A percentile compares a stretch with the other conserved stretches of the same genome.
These are phyloP conservation scores for Aspergillus spinulosporus DNA, from an alignment of 2,329 filamentous ascomycete genomes.

Conservation along the genomic window DNA sequence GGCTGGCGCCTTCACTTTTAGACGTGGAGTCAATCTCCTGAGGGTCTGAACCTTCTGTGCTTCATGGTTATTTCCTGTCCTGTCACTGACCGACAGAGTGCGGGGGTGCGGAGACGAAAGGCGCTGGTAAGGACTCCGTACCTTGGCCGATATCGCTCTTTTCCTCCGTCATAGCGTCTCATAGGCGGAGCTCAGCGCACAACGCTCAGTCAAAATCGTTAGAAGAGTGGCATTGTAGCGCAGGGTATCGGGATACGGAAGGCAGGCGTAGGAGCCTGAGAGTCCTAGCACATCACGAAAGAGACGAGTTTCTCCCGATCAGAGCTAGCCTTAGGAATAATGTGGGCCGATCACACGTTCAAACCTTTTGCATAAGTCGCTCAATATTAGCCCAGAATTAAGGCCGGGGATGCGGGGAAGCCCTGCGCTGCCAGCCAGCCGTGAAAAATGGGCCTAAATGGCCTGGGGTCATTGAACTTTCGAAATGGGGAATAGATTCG, in stretches of 20 bases:
- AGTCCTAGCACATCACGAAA: conserved; percentile 11
- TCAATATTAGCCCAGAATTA: conserved; percentile 5
- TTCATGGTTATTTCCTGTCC: conserved; percentile 1
- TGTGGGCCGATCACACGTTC: conserved; percentile 14
- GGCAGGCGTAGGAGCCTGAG: not conserved
- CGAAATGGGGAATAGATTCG: not conserved
- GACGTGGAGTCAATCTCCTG: conserved; percentile 19
- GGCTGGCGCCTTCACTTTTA: conserved; percentile 14
- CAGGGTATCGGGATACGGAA: not conserved
- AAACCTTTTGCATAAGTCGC: conserved; percentile 5
- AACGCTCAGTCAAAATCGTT: conserved; percentile 3
- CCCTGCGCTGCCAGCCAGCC: not conserved
- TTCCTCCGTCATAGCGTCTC: conserved; percentile 34
- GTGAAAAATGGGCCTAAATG: too few species aligned
- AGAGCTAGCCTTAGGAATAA: conserved; percentile 5
- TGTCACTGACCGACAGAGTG: not conserved
- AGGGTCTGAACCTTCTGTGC: conserved; percentile 20
- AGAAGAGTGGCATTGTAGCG: conserved; percentile 21
- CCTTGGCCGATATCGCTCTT: conserved; percentile 27
- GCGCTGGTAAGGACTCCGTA: conserved; percentile 15
- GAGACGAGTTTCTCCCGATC: conserved; percentile 8
- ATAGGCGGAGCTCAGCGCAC: conserved; percentile 19
- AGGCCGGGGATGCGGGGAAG: conserved; percentile 10
- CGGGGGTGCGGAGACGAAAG: conserved; percentile 9
- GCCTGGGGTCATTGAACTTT: not conserved